Base-by-base conservation (phyloP, 2,329 filamentous ascomycete genomes). In the Venturia pyrina region DNA sequence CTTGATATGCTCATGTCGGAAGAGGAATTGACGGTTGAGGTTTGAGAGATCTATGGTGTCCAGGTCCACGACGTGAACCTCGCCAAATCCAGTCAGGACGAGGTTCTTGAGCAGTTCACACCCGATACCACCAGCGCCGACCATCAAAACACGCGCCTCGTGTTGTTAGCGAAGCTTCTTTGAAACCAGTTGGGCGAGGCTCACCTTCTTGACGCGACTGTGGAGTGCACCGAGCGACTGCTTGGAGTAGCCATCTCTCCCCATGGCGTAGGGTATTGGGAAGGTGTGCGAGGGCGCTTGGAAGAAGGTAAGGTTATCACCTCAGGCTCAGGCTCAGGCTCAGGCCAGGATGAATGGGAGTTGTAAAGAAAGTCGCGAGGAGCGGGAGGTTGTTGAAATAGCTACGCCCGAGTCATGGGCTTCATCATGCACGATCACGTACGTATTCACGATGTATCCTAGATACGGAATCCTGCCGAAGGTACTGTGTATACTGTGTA, bases 21-120 rank as follows among this genome's bases (percentile, higher is more conserved):
- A 99, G 61, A 99, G 87, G 73, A 99, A 99, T 76, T 99, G 95
- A 65, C 95, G 90, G 72, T 99, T 99, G 63, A 99, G 84, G 75
- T 99, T 99, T 79, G 92, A 96, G 28, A 99, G 83, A 75, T 99
- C 95, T 78, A 99, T 98, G 0, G 95, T 99, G 76, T 99, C 95
- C 67, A 99, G 89, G 77, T 99, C 95, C 70, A 99, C 91, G 59
- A 98, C 88, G 76, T 96, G 90, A 63, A 98, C 87, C 78, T 96
- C 90, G 70, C 91, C 91, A 71, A 96, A 99, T 70, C 93, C 93
- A 56, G 88, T 89, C 62, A 96, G 87, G 57, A 93, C 91, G 66
- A 99, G 87, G 77, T 98, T 96, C 82, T 99, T 99, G 69, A 99
- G 86, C 8, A 99, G 84, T 79, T 99, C 95, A 79, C 95, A 99